Evolutionary conservation across 495 filamentous ascomycete species (phyloP), one percentile per base, ranked within the genome.

Genomic region (Parathielavia appendiculata): DNA sequence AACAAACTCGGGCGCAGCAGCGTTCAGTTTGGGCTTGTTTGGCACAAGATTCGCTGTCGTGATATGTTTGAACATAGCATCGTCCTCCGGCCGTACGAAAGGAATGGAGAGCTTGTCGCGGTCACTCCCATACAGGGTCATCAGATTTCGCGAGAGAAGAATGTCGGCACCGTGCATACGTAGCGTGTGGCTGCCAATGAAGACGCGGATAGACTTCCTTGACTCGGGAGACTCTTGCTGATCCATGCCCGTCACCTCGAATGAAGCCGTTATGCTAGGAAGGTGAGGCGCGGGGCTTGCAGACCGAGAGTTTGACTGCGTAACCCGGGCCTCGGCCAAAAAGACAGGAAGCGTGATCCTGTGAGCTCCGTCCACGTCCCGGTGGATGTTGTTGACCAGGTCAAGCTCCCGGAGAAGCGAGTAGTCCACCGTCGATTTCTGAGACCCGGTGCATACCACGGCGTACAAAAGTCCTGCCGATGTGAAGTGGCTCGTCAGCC

Each of bases 1-100:
- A 36, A 79, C 69, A 40, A 79, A 80, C 43, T 75, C 76, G 7
- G 74, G 73, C 5, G 79, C 78, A 7, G 76, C 76, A 19, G 75
- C 78, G 45, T 79, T 81, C 39, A 81, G 67, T 48, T 76, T 77
- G 4, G 69, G 70, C 58, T 70, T 78, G 44, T 76, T 77, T 0
- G 75, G 69, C n/a, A 73, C 61, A 22, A 72, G 64, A 56, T 83
- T 81, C 47, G 73, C 75, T 9, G 87, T 90, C 63, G 74, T 83
- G 22, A 97, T 75, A 60, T 81, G 81, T 57, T 87, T 93, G 77
- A 93, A 97, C 4, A 83, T 73, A 10, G 74, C 76, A 53, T 95
- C 90, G 59, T 91, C 85, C 69, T 97, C 92, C n/a, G 93, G 95
- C 41, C 92, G 83, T 48, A 95, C 91, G 58, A 98, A 86, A 26